Conservation (phyloP, 129 eudicot species). For the Saussurea involucrata region DNA sequence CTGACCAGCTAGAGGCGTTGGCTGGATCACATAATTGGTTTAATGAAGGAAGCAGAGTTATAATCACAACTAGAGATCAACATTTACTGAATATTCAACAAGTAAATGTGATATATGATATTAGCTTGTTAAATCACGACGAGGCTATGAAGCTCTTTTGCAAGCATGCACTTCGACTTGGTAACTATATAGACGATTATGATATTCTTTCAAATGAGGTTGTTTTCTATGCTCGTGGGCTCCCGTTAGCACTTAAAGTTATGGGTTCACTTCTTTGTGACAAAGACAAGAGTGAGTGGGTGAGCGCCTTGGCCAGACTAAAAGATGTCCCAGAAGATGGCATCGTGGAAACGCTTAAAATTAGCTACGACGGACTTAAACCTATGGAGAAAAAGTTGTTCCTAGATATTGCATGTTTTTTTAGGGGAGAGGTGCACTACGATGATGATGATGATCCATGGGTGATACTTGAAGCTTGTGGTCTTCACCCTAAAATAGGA, state of each 20-base stretch:
- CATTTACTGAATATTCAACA: background rate
- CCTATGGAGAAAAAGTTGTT: background rate
- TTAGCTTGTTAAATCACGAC: background rate
- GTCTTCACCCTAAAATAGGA: background rate
- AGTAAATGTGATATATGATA: background rate
- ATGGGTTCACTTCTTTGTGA: background rate
- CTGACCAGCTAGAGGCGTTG: background rate
- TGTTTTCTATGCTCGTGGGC: background rate
- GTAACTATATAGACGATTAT: too few relatives aligned
- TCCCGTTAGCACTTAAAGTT: background rate
- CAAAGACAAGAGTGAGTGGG: background rate
- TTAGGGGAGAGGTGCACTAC: background rate
- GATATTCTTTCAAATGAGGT: background rate
- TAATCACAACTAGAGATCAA: conserved; percentile 2
- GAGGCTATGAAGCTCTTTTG: background rate
- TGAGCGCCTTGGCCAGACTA: background rate
- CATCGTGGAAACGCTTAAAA: background rate
- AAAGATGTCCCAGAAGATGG: background rate
- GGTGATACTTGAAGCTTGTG: background rate
- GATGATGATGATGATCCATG: too few relatives aligned
- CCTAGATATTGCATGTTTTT: background rate
- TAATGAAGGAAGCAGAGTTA: background rate
- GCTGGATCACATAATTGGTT: background rate
- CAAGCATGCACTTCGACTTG: background rate
- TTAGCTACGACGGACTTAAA: background rate